Evolutionary conservation across 2,329 filamentous ascomycete genomes (phyloP).

Genomic region (Microdochium nivale): DNA sequence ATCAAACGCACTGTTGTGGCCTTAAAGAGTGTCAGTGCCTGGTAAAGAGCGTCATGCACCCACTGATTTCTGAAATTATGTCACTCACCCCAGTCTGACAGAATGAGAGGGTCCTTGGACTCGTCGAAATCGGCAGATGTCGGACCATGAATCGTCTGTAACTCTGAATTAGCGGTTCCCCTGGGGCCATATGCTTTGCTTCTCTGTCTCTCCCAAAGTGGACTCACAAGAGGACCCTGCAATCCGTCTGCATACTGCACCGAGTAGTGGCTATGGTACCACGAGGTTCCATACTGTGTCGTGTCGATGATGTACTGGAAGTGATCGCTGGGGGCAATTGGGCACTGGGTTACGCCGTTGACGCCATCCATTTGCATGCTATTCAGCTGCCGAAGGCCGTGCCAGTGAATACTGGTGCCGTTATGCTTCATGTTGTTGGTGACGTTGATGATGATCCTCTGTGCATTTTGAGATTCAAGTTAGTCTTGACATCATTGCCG

Average conservation of each 20-base stretch:
- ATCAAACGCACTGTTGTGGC: conserved; percentile 13
- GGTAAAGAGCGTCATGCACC: conserved; percentile 28
- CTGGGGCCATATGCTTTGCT: too few species aligned
- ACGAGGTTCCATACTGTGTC: conserved; percentile 14
- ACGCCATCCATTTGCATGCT: conserved; percentile 27
- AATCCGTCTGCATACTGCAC: conserved; percentile 37
- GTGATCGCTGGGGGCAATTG: conserved; percentile 10
- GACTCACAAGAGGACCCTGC: conserved; percentile 29
- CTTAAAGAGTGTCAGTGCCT: conserved; percentile 41
- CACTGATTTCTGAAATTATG: too few species aligned
- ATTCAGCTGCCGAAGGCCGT: conserved; percentile 26
- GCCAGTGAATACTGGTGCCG: conserved; percentile 26
- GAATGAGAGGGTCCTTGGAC: conserved; percentile 32
- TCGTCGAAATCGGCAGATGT: conserved; percentile 32
- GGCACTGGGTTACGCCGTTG: conserved; percentile 26
- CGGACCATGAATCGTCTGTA: conserved; percentile 28
- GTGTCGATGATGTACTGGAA: conserved; percentile 14
- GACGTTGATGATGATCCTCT: too few species aligned
- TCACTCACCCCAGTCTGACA: too few species aligned
- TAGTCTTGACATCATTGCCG: too few species aligned
- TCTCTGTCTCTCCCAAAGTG: too few species aligned
- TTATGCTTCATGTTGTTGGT: too few species aligned
- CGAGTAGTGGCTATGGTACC: conserved; percentile 36
- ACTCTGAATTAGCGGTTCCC: too few species aligned
- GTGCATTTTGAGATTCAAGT: too few species aligned